Evolutionary conservation across 1,284 basidiomycete species (phyloP).

Genomic region (Puccinia horiana): DNA sequence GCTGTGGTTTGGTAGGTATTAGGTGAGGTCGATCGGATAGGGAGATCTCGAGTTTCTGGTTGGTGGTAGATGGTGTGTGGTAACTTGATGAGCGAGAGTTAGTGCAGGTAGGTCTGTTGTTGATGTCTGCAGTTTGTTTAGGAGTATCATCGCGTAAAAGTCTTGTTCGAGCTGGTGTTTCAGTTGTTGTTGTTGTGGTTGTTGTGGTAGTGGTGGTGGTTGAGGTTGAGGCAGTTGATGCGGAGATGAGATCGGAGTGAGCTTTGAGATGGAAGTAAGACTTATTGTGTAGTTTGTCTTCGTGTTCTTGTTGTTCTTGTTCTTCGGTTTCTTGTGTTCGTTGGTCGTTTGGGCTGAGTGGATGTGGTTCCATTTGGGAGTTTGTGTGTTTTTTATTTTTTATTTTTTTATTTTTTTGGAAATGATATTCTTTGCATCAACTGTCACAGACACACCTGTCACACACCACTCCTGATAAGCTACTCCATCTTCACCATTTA

Average conservation of each 20-base stretch:
- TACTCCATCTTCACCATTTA: no score
- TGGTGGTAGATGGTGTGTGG: background rate
- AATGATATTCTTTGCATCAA: no score
- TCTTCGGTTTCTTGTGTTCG: background rate
- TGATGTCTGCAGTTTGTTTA: background rate
- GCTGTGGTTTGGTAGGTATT: background rate
- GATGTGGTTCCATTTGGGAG: background rate
- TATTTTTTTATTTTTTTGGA: no score
- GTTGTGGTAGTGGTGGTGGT: background rate
- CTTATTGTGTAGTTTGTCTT: no score
- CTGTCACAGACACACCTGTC: no score
- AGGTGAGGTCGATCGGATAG: slow-evolving; percentile 4
- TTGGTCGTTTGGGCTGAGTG: background rate
- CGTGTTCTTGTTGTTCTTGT: background rate
- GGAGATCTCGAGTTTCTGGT: background rate
- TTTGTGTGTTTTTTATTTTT: no score
- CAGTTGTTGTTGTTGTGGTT: slow-evolving; percentile 4
- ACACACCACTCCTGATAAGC: no score
- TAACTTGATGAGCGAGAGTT: background rate
- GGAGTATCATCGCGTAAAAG: background rate
- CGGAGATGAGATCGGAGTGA: no score
- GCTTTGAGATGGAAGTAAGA: no score
- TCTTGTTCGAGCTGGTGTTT: slow-evolving; percentile 8
- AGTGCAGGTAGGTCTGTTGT: background rate
- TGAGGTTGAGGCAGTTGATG: background rate